phyloP scores from a whole-genome alignment of 1,139 yeast genomes.

The Williopsis jadinii region DNA sequence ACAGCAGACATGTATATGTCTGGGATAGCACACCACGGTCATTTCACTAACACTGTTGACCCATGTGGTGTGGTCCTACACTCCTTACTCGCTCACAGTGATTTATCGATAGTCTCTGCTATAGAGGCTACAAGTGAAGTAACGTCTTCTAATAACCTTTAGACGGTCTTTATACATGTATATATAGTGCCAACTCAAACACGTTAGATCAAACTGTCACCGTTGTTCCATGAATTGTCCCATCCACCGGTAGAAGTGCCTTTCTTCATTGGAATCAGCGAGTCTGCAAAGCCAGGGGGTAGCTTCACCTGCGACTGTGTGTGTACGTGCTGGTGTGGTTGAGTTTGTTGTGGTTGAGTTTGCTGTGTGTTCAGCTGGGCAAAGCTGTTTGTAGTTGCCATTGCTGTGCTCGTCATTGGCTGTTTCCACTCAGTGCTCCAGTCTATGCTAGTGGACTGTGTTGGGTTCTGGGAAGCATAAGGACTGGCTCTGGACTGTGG shows the following conservation, averaged over 20 bases:
- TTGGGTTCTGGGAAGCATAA: constrained; percentile 29
- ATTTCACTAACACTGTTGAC: too few species aligned
- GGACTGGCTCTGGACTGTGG: constrained; percentile 12
- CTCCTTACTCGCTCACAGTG: too few species aligned
- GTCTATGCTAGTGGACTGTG: constrained; percentile 17
- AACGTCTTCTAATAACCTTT: too few species aligned
- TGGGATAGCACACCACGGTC: too few species aligned
- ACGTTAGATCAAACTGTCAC: constrained; percentile 8
- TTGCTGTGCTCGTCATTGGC: neutral
- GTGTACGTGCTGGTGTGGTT: neutral
- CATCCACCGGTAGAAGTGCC: neutral
- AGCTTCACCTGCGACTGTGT: constrained; percentile 9
- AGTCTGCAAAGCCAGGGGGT: constrained; percentile 19
- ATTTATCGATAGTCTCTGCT: too few species aligned
- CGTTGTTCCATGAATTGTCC: constrained; percentile 6
- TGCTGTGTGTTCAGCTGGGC: neutral
- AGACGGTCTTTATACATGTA: too few species aligned
- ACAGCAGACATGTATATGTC: too few species aligned
- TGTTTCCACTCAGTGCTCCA: constrained; percentile 14
- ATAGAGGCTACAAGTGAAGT: too few species aligned
- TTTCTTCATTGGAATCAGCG: constrained; percentile 13
- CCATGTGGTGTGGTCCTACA: too few species aligned
- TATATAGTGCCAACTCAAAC: neutral
- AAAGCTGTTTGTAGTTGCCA: neutral
- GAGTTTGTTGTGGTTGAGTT: neutral